Percentiles rank a stretch among this genome's conserved stretches.
Conservation (phyloP, 139 green algal genomes). For the Ettlia oleoabundans region DNA sequence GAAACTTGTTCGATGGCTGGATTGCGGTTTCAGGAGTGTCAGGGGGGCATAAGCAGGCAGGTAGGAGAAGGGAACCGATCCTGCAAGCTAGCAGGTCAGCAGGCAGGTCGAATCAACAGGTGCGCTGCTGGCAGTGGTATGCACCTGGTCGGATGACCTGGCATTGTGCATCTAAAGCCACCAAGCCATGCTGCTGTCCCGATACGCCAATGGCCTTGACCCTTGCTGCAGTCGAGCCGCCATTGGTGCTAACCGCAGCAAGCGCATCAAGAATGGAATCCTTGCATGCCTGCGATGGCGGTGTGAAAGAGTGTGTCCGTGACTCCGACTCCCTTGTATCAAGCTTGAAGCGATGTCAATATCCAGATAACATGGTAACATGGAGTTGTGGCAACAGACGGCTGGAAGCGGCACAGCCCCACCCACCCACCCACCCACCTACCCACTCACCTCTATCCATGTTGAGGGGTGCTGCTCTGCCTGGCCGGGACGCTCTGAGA, state of each 20-base stretch:
- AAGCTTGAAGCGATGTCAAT: too few species aligned
- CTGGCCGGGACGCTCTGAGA: slow-evolving; percentile 55
- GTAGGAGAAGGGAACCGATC: too few species aligned
- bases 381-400: neutral
- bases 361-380: too few species aligned
- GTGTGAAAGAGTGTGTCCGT: neutral
- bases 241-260: neutral
- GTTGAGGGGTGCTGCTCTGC: slow-evolving; percentile 81
- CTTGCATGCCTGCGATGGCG: slow-evolving; percentile 6
- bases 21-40: too few species aligned
- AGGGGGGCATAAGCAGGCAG: too few species aligned
- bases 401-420: neutral
- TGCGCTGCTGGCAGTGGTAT: too few species aligned
- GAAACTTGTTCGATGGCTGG: too few species aligned
- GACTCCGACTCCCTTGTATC: too few species aligned
- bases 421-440: too few species aligned
- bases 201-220: slow-evolving; percentile 78
- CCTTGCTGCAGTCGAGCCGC: neutral
- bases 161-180: slow-evolving; percentile 66
- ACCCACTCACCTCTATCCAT: slow-evolving; percentile 72
- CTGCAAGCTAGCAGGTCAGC: neutral
- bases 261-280: slow-evolving; percentile 49
- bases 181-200: slow-evolving; percentile 92
- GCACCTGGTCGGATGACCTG: slow-evolving; percentile 56
- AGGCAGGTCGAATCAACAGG: too few species aligned